Conservation (phyloP, 352 stramenopile species). For the Plasmopara viticola region DNA sequence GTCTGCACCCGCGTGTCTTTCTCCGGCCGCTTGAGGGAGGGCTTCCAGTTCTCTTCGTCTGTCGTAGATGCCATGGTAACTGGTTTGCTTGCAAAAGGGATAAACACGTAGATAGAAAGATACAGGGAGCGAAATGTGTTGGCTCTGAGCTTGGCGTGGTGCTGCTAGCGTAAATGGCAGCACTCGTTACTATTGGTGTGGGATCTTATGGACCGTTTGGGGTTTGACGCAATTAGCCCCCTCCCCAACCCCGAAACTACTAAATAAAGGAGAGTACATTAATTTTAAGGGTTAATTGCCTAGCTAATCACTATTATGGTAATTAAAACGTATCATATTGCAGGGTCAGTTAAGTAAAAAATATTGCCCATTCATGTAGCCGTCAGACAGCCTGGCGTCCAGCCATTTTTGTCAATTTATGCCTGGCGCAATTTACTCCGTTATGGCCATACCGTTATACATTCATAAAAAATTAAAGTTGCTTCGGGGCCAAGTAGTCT, state of each 20-base stretch:
- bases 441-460: neutral
- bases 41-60: constrained; percentile 69
- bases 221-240: constrained; percentile 10
- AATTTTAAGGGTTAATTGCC: neutral
- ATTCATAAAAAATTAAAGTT: neutral
- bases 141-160: neutral
- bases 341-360: too few species aligned
- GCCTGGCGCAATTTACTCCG: too few species aligned
- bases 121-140: constrained; percentile 9
- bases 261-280: constrained; percentile 3
- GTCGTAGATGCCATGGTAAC: constrained; percentile 14
- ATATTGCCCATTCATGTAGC: too few species aligned
- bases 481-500: too few species aligned
- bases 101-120: constrained; percentile 16
- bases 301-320: too few species aligned
- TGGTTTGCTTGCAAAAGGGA: constrained; percentile 4
- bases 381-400: too few species aligned
- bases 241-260: constrained; percentile 10
- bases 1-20: constrained; percentile 89
- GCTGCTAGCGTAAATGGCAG: constrained; percentile 12
- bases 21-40: constrained; percentile 63
- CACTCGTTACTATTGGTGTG: constrained; percentile 6
- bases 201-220: constrained; percentile 22
- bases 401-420: too few species aligned
- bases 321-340: too few species aligned